Evolutionary conservation across 257 asterid species (phyloP).

Genomic region (Solanum pimpinellifolium): DNA sequence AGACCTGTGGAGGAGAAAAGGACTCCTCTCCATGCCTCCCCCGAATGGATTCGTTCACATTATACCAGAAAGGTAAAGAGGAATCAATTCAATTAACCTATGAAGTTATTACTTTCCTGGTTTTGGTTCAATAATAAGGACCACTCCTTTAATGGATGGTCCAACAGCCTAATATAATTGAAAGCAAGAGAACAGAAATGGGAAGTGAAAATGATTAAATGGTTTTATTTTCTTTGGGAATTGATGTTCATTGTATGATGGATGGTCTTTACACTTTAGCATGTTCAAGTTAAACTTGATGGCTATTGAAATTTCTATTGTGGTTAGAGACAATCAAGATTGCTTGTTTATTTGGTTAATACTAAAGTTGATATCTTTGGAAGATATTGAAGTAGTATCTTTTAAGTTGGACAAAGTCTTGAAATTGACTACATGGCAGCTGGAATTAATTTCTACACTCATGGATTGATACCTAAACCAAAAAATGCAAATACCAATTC

Average conservation of each 20-base stretch:
- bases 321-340: neutral
- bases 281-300: neutral
- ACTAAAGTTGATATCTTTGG: neutral
- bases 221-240: neutral
- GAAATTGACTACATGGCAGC: neutral
- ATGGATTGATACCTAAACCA: neutral
- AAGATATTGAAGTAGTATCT: neutral
- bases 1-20: conserved; percentile 77
- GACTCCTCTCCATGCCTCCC: conserved; percentile 61
- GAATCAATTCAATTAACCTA: neutral
- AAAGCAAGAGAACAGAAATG: neutral
- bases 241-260: neutral
- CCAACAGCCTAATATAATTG: neutral
- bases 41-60: conserved; percentile 78
- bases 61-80: conserved; percentile 40
- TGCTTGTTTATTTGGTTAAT: neutral
- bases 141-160: neutral
- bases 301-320: neutral
- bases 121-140: neutral
- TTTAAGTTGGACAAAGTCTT: neutral
- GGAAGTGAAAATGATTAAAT: neutral
- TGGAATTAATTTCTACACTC: neutral
- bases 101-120: neutral
- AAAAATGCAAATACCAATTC: neutral
- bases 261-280: neutral